Evolutionary conservation across 192 early-diverging fungal genomes (phyloP), one percentile per base, ranked within the genome.

Genomic region (Coemansia asiatica): DNA sequence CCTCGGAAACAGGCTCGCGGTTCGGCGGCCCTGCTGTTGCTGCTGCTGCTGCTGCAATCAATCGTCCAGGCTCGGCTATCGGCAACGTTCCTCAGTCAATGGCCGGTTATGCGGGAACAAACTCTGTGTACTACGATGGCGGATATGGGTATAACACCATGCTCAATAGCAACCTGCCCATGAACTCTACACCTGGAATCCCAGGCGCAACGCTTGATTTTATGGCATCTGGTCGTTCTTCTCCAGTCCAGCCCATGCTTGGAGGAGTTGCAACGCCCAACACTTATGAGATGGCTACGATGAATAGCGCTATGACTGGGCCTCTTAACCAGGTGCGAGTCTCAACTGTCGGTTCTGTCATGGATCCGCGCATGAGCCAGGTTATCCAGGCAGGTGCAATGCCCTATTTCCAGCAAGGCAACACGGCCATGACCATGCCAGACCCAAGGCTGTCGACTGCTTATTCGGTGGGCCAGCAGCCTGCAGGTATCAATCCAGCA

Each of bases 11-110:
- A 2, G 79, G 74, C 6, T 82, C 79, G 12, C 73, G 72, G 16
- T 75, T 82, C 59, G 70, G 74, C 48, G 79, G 70, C n/a, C 47
- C 69, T 19, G 66, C 78, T 18, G 69, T 61, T 36, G 69, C 67
- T 13, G 40, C 40, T 44, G 40, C 19, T 8, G n/a, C n/a, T 13
- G 40, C 40, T 44, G 40, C 40, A 6, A 57, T 58, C 61, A 68
- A 74, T 55, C 75, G 80, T 19, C 76, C 81, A 31, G 81, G 81
- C 13, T 83, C 81, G 18, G 75, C 81, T 12, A 78, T 74, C 25
- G 81, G 81, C 35, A 83, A 83, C 33, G 66, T 78, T 23, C 79
- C 79, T 27, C 69, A 73, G 55, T 82, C 79, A 2, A 82, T 82
- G 79, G 74, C 65, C 5, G 79, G 71, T 12, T 82, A 82, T 48